phyloP scores from a whole-genome alignment of 805 yeast species.

The Yamadazyma endophytica region DNA sequence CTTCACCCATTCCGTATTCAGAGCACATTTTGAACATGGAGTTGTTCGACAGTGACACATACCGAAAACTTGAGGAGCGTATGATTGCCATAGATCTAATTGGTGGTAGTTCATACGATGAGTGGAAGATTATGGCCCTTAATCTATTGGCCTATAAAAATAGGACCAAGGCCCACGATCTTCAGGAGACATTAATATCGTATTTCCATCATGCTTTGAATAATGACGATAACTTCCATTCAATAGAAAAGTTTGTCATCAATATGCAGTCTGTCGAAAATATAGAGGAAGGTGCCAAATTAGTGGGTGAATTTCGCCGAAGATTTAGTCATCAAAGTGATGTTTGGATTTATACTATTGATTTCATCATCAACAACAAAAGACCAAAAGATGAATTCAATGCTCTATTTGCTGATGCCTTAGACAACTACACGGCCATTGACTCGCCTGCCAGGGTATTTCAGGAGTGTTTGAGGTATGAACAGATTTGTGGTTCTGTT shows the following conservation, averaged over 20 bases:
- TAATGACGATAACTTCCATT: conserved; percentile 34
- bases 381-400: conserved; percentile 16
- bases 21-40: conserved; percentile 16
- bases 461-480: conserved; percentile 41
- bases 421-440: conserved; percentile 19
- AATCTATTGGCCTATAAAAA: conserved; percentile 17
- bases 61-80: conserved; percentile 10
- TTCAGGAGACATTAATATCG: too few species aligned
- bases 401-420: conserved; percentile 27
- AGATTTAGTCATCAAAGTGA: conserved; percentile 33
- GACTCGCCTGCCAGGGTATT: conserved; percentile 51
- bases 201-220: conserved; percentile 23
- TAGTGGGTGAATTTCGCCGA: conserved; percentile 19
- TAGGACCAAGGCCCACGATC: conserved; percentile 11
- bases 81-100: conserved; percentile 13
- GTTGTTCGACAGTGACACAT: conserved; percentile 9
- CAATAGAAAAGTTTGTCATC: conserved; percentile 41
- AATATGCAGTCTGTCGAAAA: conserved; percentile 26
- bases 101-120: conserved; percentile 15
- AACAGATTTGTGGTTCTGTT: conserved; percentile 28
- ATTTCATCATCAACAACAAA: conserved; percentile 34
- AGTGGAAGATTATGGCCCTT: conserved; percentile 31
- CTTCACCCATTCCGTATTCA: conserved; percentile 20
- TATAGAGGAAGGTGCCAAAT: conserved; percentile 20
- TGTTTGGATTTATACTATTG: conserved; percentile 43